phyloP scores from a whole-genome alignment of 2,329 filamentous ascomycete genomes.

The Dothideomycetes sp. region DNA sequence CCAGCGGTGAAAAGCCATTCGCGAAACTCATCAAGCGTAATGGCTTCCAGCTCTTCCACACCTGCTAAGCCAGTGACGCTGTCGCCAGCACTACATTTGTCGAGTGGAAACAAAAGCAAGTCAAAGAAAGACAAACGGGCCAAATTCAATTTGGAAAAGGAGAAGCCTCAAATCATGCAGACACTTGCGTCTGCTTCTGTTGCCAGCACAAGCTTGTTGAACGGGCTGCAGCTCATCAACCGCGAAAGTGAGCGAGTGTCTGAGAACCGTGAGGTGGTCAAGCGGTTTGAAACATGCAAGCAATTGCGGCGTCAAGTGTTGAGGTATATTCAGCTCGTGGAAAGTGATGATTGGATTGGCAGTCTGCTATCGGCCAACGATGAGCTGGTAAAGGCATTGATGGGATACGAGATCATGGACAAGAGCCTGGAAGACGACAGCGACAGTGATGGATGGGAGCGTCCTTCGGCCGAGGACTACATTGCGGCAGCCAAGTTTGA shows the following conservation, averaged over 20 bases:
- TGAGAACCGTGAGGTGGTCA: conserved; percentile 63
- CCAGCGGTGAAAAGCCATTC: conserved; percentile 12
- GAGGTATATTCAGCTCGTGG: conserved; percentile 85
- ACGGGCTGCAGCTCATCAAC: conserved; percentile 81
- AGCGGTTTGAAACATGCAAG: conserved; percentile 80
- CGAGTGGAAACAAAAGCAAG: conserved; percentile 27
- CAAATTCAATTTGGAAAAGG: conserved; percentile 73
- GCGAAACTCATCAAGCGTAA: conserved; percentile 8
- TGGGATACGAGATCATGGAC: conserved; percentile 90
- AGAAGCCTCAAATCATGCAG: conserved; percentile 77
- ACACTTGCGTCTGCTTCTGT: conserved; percentile 85
- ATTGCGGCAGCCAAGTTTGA: neutral
- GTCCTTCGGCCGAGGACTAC: conserved; percentile 8
- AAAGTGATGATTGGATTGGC: conserved; percentile 84
- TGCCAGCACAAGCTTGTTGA: conserved; percentile 80
- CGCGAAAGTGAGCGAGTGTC: conserved; percentile 81
- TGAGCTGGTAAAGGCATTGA: conserved; percentile 83
- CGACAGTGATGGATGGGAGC: conserved; percentile 50
- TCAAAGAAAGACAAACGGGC: conserved; percentile 44
- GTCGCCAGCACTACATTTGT: conserved; percentile 16
- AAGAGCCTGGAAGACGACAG: conserved; percentile 67
- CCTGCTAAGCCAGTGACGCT: conserved; percentile 19
- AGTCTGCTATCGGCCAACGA: conserved; percentile 89
- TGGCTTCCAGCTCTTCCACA: conserved; percentile 21
- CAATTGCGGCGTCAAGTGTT: conserved; percentile 71